Evolutionary conservation across 495 filamentous ascomycete genomes (phyloP).

Genomic region (Aspergillus haitiensis): DNA sequence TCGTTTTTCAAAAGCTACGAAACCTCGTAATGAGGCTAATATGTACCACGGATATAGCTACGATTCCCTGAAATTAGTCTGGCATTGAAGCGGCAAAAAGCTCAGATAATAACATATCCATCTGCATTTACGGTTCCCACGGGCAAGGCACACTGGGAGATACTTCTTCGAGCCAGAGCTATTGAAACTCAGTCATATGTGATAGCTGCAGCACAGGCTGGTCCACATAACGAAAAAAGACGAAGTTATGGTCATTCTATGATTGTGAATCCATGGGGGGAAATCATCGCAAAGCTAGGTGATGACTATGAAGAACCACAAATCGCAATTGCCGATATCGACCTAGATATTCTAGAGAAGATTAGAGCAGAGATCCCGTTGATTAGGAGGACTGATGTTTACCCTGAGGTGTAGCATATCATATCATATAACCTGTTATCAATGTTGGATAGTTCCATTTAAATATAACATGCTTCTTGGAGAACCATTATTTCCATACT

Average conservation of each 20-base stretch:
- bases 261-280: slow-evolving; percentile 87
- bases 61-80: slow-evolving; percentile 81
- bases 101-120: slow-evolving; percentile 81
- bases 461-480: too few relatives aligned
- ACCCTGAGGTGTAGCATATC: slow-evolving; percentile 52
- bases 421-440: background rate
- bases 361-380: slow-evolving; percentile 65
- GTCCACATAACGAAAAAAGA: slow-evolving; percentile 74
- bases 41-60: slow-evolving; percentile 36
- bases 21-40: too few relatives aligned
- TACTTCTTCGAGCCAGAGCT: slow-evolving; percentile 73
- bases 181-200: slow-evolving; percentile 90
- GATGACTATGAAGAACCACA: slow-evolving; percentile 53
- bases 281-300: slow-evolving; percentile 63
- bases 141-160: slow-evolving; percentile 82
- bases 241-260: slow-evolving; percentile 86
- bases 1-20: too few relatives aligned
- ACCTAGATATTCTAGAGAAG: slow-evolving; percentile 50
- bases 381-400: slow-evolving; percentile 61
- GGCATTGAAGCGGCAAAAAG: slow-evolving; percentile 62
- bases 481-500: background rate
- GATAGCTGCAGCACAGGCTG: slow-evolving; percentile 83
- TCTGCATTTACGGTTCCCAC: slow-evolving; percentile 90
- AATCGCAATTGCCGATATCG: slow-evolving; percentile 52
- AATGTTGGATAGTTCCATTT: background rate